Evolutionary conservation across 2,329 filamentous ascomycete genomes (phyloP).

Genomic region (Catunica adiposa): DNA sequence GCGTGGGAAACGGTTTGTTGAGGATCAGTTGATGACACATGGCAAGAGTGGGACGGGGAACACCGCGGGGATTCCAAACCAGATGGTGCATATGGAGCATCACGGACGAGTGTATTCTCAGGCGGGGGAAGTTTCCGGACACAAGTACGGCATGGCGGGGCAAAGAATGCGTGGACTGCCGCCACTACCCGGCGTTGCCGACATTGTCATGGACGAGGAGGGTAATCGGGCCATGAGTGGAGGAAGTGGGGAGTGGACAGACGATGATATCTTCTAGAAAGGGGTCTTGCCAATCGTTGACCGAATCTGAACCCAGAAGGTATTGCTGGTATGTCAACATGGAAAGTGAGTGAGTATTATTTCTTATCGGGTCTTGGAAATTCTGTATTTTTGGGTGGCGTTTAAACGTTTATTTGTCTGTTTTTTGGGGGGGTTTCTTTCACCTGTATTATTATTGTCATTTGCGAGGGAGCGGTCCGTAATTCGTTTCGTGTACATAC

Average conservation of each 20-base stretch:
- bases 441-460: background rate
- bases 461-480: background rate
- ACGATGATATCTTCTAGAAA: conserved; percentile 33
- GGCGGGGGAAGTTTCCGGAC: background rate
- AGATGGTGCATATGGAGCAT: conserved; percentile 2
- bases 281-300: background rate
- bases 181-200: conserved; percentile 30
- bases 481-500: conserved; percentile 1
- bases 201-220: conserved; percentile 37
- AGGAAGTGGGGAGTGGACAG: conserved; percentile 51
- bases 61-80: background rate
- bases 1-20: conserved; percentile 24
- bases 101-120: conserved; percentile 9
- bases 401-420: background rate
- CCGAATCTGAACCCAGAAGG: background rate
- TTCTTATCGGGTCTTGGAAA: background rate
- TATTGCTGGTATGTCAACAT: background rate
- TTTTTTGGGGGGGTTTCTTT: background rate
- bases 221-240: conserved; percentile 37
- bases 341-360: background rate
- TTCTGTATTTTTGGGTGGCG: background rate
- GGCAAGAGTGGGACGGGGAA: conserved; percentile 13
- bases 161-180: conserved; percentile 19
- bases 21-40: conserved; percentile 23
- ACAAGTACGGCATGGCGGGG: no score